Base-by-base conservation (phyloP, 2,329 filamentous ascomycete genomes). In the Talaromyces amestolkiae region DNA sequence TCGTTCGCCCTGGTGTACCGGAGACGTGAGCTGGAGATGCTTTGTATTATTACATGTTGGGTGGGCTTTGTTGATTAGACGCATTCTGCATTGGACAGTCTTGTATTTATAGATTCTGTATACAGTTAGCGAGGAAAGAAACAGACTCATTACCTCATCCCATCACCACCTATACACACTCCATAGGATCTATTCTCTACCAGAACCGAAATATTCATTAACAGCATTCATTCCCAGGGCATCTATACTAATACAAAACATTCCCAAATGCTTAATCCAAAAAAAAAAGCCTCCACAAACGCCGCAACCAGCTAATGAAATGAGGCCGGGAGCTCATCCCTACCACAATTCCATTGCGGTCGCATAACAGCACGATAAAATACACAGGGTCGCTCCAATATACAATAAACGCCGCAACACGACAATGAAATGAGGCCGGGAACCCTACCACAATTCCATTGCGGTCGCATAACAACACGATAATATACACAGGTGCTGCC, bases 1-100 rank as follows among this genome's bases (percentile, higher is more conserved):
- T 74, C 31, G 49, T 67, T 7, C 31, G 19, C 35, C 62, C 62
- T n/a, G 65, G 65, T 24, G 43, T 62, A 0, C 65, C 65, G 15
- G 61, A 66, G 47, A 37, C 61, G 24, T 56, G 31, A 63, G 24
- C 4, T 24, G 49, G 11, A 24, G n/a, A 35, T 56, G 27, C 31
- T 22, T 43, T 11, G 19, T 31, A 59, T 59, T 45, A 3, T 59
- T 59, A 59, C 19, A 33, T 19, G 56, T 43, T 59, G 15, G n/a
- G 11, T 37, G 33, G 33, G 15, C 13, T 45, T 51, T 59, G 22
- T 59, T 27, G 35, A 33, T 43, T 43, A 11, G 13, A 59, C 9
- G 15, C 37, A 41, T 39, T 41, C 33, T 58, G 33, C 15, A 39
- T 8, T 22, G 33, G 11, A 39, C 31, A 58, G 22, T 39, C 4